A percentile compares a stretch with the other conserved stretches of the same genome.
phyloP scores from a whole-genome alignment of 2,329 filamentous ascomycete species.

The Teratosphaeria gauchensis region DNA sequence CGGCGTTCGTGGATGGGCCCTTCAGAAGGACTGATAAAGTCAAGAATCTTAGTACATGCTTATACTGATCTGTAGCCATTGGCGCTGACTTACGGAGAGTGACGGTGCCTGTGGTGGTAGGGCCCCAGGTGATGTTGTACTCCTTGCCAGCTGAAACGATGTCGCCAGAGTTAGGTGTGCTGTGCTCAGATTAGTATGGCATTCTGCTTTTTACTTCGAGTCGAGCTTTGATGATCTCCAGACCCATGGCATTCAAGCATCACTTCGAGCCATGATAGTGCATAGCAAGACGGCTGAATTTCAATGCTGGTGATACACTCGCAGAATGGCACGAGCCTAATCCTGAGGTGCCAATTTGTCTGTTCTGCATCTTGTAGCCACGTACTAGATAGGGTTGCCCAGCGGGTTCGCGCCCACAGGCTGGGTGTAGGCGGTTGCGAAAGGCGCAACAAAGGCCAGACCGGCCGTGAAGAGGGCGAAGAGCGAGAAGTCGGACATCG shows the following conservation, averaged over 20 bases:
- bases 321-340: not conserved
- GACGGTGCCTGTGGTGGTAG: conserved; percentile 40
- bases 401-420: conserved; percentile 16
- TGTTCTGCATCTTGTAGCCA: not conserved
- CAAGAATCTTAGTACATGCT: not conserved
- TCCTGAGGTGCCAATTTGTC: not conserved
- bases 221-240: not conserved
- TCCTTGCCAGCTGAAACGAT: conserved; percentile 42
- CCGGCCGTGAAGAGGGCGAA: conserved; percentile 43
- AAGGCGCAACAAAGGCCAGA: conserved; percentile 39
- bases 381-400: conserved; percentile 45
- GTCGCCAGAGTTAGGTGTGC: conserved; percentile 2
- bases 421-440: conserved; percentile 38
- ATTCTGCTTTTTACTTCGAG: not conserved
- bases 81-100: conserved; percentile 32
- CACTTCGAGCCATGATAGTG: not conserved
- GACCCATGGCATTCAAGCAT: not conserved
- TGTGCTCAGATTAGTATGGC: not conserved
- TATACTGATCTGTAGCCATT: not conserved
- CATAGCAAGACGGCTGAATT: not conserved
- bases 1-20: conserved; percentile 47
- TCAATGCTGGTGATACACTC: not conserved
- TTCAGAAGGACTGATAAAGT: conserved; percentile 40
- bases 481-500: conserved; percentile 24
- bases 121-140: conserved; percentile 39